Base-by-base conservation (phyloP, 2,329 filamentous ascomycete species). In the Scorias spongiosa region DNA sequence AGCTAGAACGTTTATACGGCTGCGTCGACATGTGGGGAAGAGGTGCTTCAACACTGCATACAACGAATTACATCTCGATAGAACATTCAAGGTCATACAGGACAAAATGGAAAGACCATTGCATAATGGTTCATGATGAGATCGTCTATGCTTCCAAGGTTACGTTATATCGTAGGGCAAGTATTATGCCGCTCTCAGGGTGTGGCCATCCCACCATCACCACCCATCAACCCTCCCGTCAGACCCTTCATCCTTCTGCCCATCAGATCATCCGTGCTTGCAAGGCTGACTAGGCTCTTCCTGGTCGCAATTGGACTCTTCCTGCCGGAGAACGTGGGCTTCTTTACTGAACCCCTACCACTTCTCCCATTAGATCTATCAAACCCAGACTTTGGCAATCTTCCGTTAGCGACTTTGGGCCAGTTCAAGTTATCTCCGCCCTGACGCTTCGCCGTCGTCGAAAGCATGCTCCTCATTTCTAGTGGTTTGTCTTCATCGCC, bases 401-500 rank as follows among this genome's bases (percentile, higher is more conserved):
- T 12, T 39, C 44, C 20, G 45, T 29, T 32, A 43, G 37, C 29
- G 43, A 36, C 29, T 44, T 29, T 15, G 29, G 37, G 15, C 28
- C 41, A 28, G 40, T 29, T 36, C 29, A 14, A n/a, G 38, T 47
- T 26, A 29, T 40, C 39, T 28, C 17, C 9, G 32, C 43, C 40
- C 39, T 10, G 36, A 42, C 39, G 34, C 29, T 50, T 52, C 36
- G 52, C 48, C 10, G 49, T 49, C 44, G 50, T 48, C 11, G 46
- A 44, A 17, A 53, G 38, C 10, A 61, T 44, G 5, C 64, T 55
- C 9, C 74, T 78, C 68, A 94, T 94, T 63, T 94, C 88, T 9
- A 95, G 62, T 2, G 85, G 84, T 15, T 70, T 66, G 42, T 93
- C 87, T 49, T 94, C 87, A 29, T 91, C 85, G 0, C 78, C 84